These are phyloP conservation scores for Mycena galericulata DNA, from an alignment of 768 basidiomycete species.

Conservation along the genomic window DNA sequence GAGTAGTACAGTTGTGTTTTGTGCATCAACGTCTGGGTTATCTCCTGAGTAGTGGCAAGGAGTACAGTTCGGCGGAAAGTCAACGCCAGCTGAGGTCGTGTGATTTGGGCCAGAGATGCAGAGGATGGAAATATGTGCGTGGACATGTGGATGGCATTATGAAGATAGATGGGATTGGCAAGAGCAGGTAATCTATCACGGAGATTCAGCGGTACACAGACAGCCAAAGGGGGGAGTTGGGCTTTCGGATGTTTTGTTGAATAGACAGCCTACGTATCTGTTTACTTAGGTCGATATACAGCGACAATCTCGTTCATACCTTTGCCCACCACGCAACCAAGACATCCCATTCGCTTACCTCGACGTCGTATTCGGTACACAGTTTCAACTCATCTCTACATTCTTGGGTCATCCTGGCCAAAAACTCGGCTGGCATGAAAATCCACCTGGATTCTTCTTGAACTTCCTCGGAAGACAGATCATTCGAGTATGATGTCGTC, in stretches of 20 bases:
- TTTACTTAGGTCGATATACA: too few species aligned
- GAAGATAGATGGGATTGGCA: background rate
- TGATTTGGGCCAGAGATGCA: background rate
- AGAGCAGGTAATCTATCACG: background rate
- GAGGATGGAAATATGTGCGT: background rate
- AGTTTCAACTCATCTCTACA: background rate
- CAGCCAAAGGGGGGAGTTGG: background rate
- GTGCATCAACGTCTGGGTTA: too few species aligned
- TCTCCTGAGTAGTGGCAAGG: background rate
- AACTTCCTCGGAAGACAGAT: background rate
- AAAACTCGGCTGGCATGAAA: background rate
- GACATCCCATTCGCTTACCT: background rate
- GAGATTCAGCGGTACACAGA: slow-evolving; percentile 4
- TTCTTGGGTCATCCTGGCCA: background rate
- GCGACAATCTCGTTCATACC: background rate
- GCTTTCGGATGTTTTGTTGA: background rate
- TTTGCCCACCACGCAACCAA: slow-evolving; percentile 8
- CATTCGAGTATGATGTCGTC: background rate
- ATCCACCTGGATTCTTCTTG: background rate
- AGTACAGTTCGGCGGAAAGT: background rate
- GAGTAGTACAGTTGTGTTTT: too few species aligned
- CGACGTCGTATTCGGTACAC: background rate
- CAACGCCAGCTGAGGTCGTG: background rate
- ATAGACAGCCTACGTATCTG: background rate
- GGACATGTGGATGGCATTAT: background rate